Base-by-base conservation (phyloP, 495 filamentous ascomycete species). In the Geopyxis carbonaria region DNA sequence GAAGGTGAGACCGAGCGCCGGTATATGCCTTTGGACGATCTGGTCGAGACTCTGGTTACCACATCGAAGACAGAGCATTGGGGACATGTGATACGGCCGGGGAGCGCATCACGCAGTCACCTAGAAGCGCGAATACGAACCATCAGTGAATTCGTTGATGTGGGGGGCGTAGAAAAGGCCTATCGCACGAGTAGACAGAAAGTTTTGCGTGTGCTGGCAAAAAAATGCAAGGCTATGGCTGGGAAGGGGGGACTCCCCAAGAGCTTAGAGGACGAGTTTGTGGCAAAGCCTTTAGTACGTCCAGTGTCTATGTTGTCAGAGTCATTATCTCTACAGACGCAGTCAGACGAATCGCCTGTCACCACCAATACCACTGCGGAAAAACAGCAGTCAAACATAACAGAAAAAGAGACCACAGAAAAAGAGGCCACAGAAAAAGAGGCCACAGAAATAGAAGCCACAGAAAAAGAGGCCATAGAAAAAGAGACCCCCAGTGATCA, bases 241-340 rank as follows among this genome's bases (percentile, higher is more conserved):
- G n/a, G n/a, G n/a, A 57, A 62, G 5, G 61, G 61, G 0, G 72
- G 72, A 0, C 57, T 94, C 22, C 85, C 89, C 7, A 58, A 60
- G 28, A 93, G 79, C 47, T 67, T 95, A 66, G 91, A 94, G 55
- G 77, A 92, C 28, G 74, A 71, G 20, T 89, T 92, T 50, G 69
- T 99, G 9, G 64, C 60, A 14, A 75, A 77, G 45, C 67, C 70
- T n/a, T 59, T 95, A 19, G 77, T 81, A 38, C 68, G 70, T 31
- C 89, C 89, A 0, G 22, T 51, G 0, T 43, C 25, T n/a, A 52
- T 58, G 16, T 25, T 44, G 2, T 38, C 45, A 3, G 58, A 56
- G 13, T 47, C 53, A 0, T 57, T 61, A 47, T 56, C 48, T 34
- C 38, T n/a, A n/a, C n/a, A n/a, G n/a, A n/a, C n/a, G n/a, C n/a